Base-by-base conservation (phyloP, 148 eudicot genomes). In the Fagopyrum tataricum region DNA sequence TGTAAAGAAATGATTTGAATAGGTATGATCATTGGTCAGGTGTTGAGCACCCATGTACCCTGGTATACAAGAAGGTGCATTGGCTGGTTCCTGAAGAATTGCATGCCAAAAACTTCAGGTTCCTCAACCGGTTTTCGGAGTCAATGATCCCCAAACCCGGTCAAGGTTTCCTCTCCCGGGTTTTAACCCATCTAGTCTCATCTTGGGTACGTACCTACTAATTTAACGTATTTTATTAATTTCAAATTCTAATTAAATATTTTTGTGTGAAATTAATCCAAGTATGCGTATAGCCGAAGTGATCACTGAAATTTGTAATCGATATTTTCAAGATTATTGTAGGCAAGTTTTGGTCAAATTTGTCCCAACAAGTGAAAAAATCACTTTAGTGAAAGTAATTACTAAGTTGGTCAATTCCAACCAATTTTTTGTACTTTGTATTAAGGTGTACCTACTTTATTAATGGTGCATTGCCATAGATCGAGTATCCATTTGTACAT, bases 51-150 rank as follows among this genome's bases (percentile, higher is more conserved):
- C 81, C 78, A 39, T 81, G 81, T 44, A 75, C 81, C 7, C 31
- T 78, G 66, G 4, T 81, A 37, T 75, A 66, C 78, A 81, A 68
- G 76, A 78, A 73, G 39, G 74, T 18, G 56, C 79, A 81, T 66
- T 81, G 84, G 84, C 75, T 75, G 51, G 84, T 75, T 61, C 75
- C 71, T 64, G 76, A 75, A 42, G 31, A 44, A 6, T 75, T 81
- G 23, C 67, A 75, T 9, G 40, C 12, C 53, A 21, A 67, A n/a
- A 75, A n/a, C 13, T 78, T 78, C 52, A 43, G 3, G 10, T 52
- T 72, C 20, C 66, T 81, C 12, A 81, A 72, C 69, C 81, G 79
- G 1, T 78, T 81, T 37, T 51, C 59, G 7, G 84, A 78, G 76
- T 26, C 75, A 5, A 75, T 75, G 79, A 46, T 81, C 41, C 81